Evolutionary conservation across 306 rosid species (phyloP).

Genomic region (Corylus heterophylla): DNA sequence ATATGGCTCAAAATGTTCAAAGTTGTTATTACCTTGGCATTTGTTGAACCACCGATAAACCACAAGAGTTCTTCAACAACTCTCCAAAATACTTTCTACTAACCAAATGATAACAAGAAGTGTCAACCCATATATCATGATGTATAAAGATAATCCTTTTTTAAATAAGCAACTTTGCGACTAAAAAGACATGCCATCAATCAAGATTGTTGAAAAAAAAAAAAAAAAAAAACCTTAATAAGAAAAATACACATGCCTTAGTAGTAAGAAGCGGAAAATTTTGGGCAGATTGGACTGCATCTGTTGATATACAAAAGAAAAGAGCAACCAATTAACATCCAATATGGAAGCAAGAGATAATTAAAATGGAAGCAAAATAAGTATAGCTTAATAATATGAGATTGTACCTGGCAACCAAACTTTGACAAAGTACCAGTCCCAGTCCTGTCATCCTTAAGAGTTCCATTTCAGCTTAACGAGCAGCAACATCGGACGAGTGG

Average conservation of each 20-base stretch:
- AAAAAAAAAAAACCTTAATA: conserved; percentile 22
- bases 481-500: too few relatives aligned
- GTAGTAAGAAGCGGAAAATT: conserved; percentile 92
- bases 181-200: conserved; percentile 5
- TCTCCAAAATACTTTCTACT: conserved; percentile 96
- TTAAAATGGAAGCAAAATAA: conserved; percentile 21
- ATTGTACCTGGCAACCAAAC: conserved; percentile 89
- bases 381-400: conserved; percentile 22
- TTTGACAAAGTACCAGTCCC: conserved; percentile 94
- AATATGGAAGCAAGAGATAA: background rate
- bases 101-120: conserved; percentile 40
- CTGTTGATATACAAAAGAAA: conserved; percentile 41
- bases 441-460: conserved; percentile 82
- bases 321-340: conserved; percentile 17
- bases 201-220: conserved; percentile 5
- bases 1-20: conserved; percentile 5
- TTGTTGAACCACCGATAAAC: conserved; percentile 97
- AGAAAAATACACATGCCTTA: conserved; percentile 55
- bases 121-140: conserved; percentile 34
- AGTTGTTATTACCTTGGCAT: conserved; percentile 67
- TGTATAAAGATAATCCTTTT: conserved; percentile 21
- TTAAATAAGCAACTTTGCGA: background rate
- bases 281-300: conserved; percentile 85
- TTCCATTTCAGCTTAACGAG: conserved; percentile 51
- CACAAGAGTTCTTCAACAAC: conserved; percentile 98